These are phyloP conservation scores for Aspergillus aculeatinus DNA, from an alignment of 2,329 filamentous ascomycete species.

Conservation along the genomic window DNA sequence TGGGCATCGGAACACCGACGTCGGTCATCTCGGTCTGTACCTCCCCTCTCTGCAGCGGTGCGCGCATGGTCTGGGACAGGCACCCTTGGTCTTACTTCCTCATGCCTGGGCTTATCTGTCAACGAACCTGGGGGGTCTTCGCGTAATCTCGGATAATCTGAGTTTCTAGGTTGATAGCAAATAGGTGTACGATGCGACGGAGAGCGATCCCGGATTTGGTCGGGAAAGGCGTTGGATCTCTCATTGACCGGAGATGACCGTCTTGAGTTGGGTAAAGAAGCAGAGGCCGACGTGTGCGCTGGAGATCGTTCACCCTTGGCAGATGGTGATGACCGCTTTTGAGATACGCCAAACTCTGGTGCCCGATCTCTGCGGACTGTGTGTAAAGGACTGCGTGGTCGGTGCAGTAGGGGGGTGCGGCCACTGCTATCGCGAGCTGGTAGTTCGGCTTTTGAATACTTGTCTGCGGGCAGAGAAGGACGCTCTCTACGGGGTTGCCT, in stretches of 20 bases:
- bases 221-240: conserved; percentile 45
- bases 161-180: conserved; percentile 23
- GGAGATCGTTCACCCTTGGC: conserved; percentile 40
- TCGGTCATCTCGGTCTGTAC: conserved; percentile 13
- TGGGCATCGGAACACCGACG: conserved; percentile 9
- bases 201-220: conserved; percentile 32
- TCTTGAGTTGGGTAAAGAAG: conserved; percentile 58
- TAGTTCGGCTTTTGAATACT: conserved; percentile 29
- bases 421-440: conserved; percentile 32
- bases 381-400: conserved; percentile 56
- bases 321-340: conserved; percentile 56
- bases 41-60: conserved; percentile 8
- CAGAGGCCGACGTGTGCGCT: conserved; percentile 52
- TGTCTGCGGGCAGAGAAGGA: conserved; percentile 27
- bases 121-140: conserved; percentile 11
- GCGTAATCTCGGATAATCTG: conserved; percentile 12
- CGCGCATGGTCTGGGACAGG: conserved; percentile 18
- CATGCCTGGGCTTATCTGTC: conserved; percentile 13
- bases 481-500: conserved; percentile 37
- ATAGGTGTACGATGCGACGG: conserved; percentile 24
- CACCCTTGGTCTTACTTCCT: conserved; percentile 17
- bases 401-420: conserved; percentile 42
- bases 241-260: conserved; percentile 62
- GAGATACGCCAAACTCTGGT: conserved; percentile 46
- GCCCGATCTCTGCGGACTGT: conserved; percentile 50